Conservation (phyloP, 140 eudicot genomes). For the Stevia rebaudiana region DNA sequence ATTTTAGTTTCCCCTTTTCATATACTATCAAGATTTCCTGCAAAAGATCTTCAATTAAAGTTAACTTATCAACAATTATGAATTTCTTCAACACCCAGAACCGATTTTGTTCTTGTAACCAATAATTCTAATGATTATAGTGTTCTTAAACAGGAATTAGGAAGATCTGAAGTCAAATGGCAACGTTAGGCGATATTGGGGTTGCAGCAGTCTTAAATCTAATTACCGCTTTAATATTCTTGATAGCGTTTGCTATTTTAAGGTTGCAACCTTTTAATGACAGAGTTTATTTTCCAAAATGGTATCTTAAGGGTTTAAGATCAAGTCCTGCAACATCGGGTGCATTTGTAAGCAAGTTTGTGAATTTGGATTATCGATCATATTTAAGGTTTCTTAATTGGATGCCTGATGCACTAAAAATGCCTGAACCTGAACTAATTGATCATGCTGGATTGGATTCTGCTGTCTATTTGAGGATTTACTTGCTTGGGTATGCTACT, state of each 20-base stretch:
- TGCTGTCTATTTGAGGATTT: constrained; percentile 85
- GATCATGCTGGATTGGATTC: constrained; percentile 99
- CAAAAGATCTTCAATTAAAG: background rate
- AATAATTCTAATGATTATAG: background rate
- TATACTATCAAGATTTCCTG: background rate
- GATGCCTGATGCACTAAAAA: constrained; percentile 93
- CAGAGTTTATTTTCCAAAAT: constrained; percentile 88
- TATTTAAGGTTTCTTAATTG: constrained; percentile 76
- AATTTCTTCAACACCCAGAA: background rate
- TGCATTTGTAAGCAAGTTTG: constrained; percentile 61
- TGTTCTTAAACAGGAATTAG: constrained; percentile 16
- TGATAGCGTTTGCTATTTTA: constrained; percentile 78
- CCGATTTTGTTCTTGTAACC: background rate
- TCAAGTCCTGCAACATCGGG: constrained; percentile 75
- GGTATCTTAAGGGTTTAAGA: constrained; percentile 91
- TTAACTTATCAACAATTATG: constrained; percentile 1
- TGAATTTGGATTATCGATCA: constrained; percentile 74
- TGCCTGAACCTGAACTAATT: constrained; percentile 96
- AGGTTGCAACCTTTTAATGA: constrained; percentile 94
- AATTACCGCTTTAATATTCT: constrained; percentile 64
- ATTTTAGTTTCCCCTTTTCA: background rate
- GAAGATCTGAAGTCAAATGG: constrained; percentile 49
- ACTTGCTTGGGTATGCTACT: constrained; percentile 73
- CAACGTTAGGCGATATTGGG: constrained; percentile 70
- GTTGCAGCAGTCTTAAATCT: constrained; percentile 83